These are phyloP conservation scores for Casuarina cunninghamiana DNA, from an alignment of 306 rosid species.

Conservation along the genomic window DNA sequence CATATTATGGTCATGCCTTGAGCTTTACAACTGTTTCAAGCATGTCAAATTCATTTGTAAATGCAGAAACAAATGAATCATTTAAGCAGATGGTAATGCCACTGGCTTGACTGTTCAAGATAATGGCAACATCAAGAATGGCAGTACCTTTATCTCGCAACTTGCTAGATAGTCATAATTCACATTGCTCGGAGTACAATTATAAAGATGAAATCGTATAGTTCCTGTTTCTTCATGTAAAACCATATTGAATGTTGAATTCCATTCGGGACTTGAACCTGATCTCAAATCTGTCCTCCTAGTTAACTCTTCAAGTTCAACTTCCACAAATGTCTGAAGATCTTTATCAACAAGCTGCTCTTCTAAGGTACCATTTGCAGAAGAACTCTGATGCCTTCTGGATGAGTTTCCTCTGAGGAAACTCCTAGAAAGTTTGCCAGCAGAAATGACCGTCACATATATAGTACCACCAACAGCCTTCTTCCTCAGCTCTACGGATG, in stretches of 20 bases:
- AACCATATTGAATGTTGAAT: conserved; percentile 91
- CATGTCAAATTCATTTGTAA: neutral
- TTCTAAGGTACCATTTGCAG: conserved; percentile 48
- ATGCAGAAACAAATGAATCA: neutral
- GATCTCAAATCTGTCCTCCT: conserved; percentile 66
- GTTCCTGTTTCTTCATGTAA: conserved; percentile 76
- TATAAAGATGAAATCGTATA: conserved; percentile 75
- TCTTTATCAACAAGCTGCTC: conserved; percentile 56
- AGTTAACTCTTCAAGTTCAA: conserved; percentile 77
- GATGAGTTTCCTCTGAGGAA: conserved; percentile 61
- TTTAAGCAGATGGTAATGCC: neutral
- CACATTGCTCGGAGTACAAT: conserved; percentile 59
- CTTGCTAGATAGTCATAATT: conserved; percentile 83
- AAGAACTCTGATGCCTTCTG: conserved; percentile 48
- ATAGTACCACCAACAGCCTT: conserved; percentile 84
- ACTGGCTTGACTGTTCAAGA: conserved; percentile 2
- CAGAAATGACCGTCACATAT: conserved; percentile 77
- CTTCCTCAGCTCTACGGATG: conserved; percentile 70
- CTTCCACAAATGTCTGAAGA: conserved; percentile 86
- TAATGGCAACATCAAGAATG: neutral
- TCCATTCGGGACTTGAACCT: conserved; percentile 86
- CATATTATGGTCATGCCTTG: neutral
- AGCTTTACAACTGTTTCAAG: neutral
- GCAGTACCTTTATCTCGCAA: conserved; percentile 87
- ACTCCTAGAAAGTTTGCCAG: conserved; percentile 65